Evolutionary conservation across 805 yeast species (phyloP).

Genomic region (Geotrichum ghanense): DNA sequence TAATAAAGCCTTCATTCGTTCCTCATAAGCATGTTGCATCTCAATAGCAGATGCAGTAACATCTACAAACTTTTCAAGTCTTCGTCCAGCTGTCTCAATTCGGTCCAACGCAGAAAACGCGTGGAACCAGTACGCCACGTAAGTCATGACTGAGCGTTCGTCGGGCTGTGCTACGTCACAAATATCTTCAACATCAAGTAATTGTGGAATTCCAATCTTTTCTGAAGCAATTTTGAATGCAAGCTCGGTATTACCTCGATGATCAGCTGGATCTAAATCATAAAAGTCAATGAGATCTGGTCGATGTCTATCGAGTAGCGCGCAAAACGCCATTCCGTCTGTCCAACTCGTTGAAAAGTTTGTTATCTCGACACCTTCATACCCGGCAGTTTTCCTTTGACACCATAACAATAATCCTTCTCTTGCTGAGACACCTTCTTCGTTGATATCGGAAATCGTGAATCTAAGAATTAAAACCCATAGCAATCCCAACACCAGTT

Average conservation of each 20-base stretch:
- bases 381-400: conserved; percentile 32
- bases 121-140: conserved; percentile 49
- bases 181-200: conserved; percentile 47
- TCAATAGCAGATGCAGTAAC: conserved; percentile 21
- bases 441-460: conserved; percentile 29
- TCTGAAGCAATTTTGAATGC: conserved; percentile 35
- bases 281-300: conserved; percentile 31
- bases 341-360: conserved; percentile 51
- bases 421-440: conserved; percentile 30
- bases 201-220: conserved; percentile 36
- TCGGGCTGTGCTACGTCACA: conserved; percentile 37
- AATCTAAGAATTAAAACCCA: conserved; percentile 44
- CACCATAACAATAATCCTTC: conserved; percentile 44
- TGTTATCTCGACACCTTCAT: conserved; percentile 27
- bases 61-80: conserved; percentile 28
- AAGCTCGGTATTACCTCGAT: conserved; percentile 24
- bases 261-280: conserved; percentile 20
- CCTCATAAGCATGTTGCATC: conserved; percentile 26
- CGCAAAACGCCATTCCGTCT: conserved; percentile 37
- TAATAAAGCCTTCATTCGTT: conserved; percentile 21
- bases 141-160: conserved; percentile 48
- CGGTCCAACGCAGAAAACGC: conserved; percentile 29
- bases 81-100: conserved; percentile 28
- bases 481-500: conserved; percentile 77
- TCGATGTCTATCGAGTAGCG: conserved; percentile 32